A percentile compares a stretch with the other conserved stretches of the same genome.
These are phyloP conservation scores for Gentiana dahurica DNA, from an alignment of 257 asterid genomes.

Conservation along the genomic window DNA sequence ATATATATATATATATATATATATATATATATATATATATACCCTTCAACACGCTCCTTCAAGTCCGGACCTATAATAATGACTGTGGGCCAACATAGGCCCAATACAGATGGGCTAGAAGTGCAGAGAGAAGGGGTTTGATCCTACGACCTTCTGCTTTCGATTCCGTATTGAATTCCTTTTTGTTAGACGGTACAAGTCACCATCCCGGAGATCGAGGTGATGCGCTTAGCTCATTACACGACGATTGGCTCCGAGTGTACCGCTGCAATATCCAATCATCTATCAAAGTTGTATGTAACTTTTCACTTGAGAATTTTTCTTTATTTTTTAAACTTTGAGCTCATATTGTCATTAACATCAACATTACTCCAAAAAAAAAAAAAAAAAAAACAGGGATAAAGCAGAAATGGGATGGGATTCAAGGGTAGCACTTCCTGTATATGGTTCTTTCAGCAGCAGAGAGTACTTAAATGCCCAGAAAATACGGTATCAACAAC, in stretches of 20 bases:
- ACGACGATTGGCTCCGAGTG: conserved; percentile 80
- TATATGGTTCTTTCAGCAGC: conserved; percentile 65
- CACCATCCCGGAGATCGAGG: conserved; percentile 82
- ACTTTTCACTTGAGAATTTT: background rate
- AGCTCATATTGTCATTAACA: background rate
- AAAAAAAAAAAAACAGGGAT: conserved; percentile 23
- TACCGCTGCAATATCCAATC: conserved; percentile 32
- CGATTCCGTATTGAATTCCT: no score
- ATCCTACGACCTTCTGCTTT: no score
- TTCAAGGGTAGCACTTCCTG: conserved; percentile 67
- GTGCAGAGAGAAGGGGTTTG: no score
- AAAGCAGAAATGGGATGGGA: conserved; percentile 75
- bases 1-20: no score
- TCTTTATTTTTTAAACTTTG: background rate
- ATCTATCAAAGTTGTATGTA: conserved; percentile 47
- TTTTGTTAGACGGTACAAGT: conserved; percentile 51
- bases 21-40: no score
- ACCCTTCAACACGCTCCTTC: no score
- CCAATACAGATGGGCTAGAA: no score
- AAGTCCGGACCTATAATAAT: no score
- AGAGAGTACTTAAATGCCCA: conserved; percentile 83
- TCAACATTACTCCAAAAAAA: background rate
- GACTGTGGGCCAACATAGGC: no score
- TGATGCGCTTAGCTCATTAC: conserved; percentile 85
- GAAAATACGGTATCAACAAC: conserved; percentile 38